These are phyloP conservation scores for Agastache rugosa DNA, from an alignment of 257 asterid species.

Conservation along the genomic window DNA sequence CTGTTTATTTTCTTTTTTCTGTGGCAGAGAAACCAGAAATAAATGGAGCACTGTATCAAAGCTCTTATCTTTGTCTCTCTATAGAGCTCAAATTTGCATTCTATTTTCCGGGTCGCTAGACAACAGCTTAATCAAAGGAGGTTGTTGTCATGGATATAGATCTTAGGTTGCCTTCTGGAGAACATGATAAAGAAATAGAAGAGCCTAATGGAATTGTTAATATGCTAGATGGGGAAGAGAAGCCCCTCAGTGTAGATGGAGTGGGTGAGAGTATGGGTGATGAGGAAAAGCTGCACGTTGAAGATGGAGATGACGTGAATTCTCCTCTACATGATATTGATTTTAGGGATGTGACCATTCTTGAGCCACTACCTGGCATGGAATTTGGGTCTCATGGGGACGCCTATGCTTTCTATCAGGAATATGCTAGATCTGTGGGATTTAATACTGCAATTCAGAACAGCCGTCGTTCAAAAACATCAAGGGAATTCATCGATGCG, in stretches of 20 bases:
- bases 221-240: conserved; percentile 74
- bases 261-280: conserved; percentile 56
- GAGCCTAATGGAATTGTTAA: conserved; percentile 66
- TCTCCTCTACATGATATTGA: conserved; percentile 59
- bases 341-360: conserved; percentile 74
- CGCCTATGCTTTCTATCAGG: conserved; percentile 95
- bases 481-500: conserved; percentile 94
- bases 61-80: conserved; percentile 11
- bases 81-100: conserved; percentile 27
- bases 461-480: conserved; percentile 91
- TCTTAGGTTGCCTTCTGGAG: conserved; percentile 92
- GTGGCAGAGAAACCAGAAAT: conserved; percentile 13
- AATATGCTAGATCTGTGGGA: conserved; percentile 92
- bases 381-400: conserved; percentile 95
- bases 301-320: conserved; percentile 64
- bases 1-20: background rate
- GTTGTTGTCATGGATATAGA: conserved; percentile 75
- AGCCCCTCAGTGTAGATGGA: conserved; percentile 62
- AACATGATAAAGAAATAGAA: conserved; percentile 70
- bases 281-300: conserved; percentile 60
- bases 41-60: background rate
- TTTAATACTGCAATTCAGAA: conserved; percentile 91
- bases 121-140: conserved; percentile 31
- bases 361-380: conserved; percentile 98
- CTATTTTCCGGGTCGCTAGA: conserved; percentile 38